Evolutionary conservation across 495 filamentous ascomycete genomes (phyloP), one percentile per base, ranked within the genome.

Genomic region (Penicillium lividum): DNA sequence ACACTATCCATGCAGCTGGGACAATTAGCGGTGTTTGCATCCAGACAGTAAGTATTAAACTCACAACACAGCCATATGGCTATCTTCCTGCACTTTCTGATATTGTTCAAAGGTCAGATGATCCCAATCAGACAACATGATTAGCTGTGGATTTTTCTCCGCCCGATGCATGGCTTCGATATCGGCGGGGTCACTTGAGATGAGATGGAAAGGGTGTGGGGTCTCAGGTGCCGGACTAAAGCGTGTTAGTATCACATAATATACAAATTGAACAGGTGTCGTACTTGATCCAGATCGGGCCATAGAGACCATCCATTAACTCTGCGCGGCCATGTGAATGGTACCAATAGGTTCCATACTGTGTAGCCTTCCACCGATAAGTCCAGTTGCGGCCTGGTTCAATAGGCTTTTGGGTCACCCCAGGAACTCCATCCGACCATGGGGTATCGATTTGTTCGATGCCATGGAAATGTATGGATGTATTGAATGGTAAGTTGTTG

Each of bases 361-460:
- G 73, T 3, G 67, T 73, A 5, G 81, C 83, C 4, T 65, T 73
- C 68, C 73, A 86, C 33, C 68, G 66, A 58, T 84, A 82, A 13
- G 59, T 65, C 42, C 76, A 85, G 4, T 56, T 73, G 6, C 64
- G 61, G 6, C 76, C 77, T 1, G 79, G 72, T 44, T 65, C 54
- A 48, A 86, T 83, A 3, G 76, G 69, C 16, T 66, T 69, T 65
- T 83, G 73, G 8, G 70, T 63, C 5, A 82, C 49, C 11, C 80
- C 79, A n/a, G 80, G 78, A 22, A 83, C 80, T 15, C 83, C 83
- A 68, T 82, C 79, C 3, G 74, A 68, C 73, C 73, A 80, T 7
- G 78, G 77, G 2, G 75, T 80, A 33, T 65, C 60, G 4, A 47
- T 29, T 58, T 63, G 43, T 56, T 64, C 59, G 45, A 64, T 48